Conservation (phyloP, 345 rosid genomes). For the Erodium maritimum region DNA sequence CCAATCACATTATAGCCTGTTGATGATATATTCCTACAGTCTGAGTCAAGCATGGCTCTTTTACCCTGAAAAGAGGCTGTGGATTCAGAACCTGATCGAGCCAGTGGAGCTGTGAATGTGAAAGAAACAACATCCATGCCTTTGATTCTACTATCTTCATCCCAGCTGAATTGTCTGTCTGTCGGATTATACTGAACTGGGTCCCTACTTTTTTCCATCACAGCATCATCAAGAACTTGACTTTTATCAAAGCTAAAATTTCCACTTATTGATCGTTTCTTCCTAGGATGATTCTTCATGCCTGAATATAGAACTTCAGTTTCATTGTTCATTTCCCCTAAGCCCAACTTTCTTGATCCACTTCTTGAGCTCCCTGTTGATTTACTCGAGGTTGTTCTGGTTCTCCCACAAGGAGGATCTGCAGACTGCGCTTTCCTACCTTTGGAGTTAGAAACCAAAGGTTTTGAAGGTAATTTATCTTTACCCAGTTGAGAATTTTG, state of each 20-base stretch:
- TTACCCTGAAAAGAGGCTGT: conserved; percentile 31
- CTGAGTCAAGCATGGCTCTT: conserved; percentile 31
- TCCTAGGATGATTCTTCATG: conserved; percentile 36
- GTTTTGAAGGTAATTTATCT: no score
- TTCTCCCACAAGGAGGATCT: no score
- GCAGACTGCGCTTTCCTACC: no score
- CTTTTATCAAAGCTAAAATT: no score
- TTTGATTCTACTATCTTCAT: no score
- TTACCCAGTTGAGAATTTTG: conserved; percentile 63
- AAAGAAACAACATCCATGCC: conserved; percentile 75
- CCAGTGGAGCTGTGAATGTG: conserved; percentile 65
- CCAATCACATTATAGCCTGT: conserved; percentile 51
- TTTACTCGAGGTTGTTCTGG: no score
- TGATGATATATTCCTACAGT: no score
- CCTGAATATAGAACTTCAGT: conserved; percentile 25
- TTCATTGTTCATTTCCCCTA: conserved; percentile 20
- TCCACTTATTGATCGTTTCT: conserved; percentile 56
- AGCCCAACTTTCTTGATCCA: conserved; percentile 40
- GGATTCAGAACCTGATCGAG: conserved; percentile 25
- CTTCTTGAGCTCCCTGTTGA: no score
- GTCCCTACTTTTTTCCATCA: conserved; percentile 30
- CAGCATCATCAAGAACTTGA: no score
- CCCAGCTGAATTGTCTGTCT: no score
- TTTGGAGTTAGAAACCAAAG: conserved; percentile 25
- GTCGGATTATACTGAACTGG: conserved; percentile 24